Base-by-base conservation (phyloP, 2,329 filamentous ascomycete genomes). In the Colletotrichum incanum region DNA sequence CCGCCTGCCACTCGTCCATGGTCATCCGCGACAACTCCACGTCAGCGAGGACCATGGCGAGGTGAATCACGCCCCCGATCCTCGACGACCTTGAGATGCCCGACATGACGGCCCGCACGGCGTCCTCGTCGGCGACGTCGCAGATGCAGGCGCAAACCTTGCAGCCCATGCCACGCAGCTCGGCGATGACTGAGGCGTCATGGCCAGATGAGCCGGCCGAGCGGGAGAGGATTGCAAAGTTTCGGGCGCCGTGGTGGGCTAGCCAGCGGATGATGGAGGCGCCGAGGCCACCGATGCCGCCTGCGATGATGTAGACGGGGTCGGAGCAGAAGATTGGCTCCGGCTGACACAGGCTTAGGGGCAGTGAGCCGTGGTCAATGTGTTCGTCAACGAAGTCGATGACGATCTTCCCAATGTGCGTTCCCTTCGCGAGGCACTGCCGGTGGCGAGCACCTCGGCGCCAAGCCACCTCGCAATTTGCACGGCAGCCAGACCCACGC, bases 321-420 rank as follows among this genome's bases (percentile, higher is more conserved):
- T 61, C 41, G 39, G 39, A 11, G n/a, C 39, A 12, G 16, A 47
- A 61, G 39, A 47, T 18, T 14, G 55, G 55, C 28, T n/a, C 39
- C 23, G 50, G 50, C 12, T 16, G 23, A 14, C 31, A 26, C 7
- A 7, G 43, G 43, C 6, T 20, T 11, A 37, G 34, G 20, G 20
- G 6, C 4, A 47, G 45, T 9, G 8, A 47, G 45, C 12, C 9
- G 2, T 9, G 45, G 20, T 47, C 8, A 18, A 47, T 23, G 20
- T 34, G 23, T 6, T 58, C 37, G 20, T 50, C 39, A n/a, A 28
- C 72, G 69, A 78, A 71, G 47, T 67, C 74, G 70, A 80, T 39
- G 11, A 83, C 77, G n/a, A 84, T 80, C 56, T 85, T 85, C 0
- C 83, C 84, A 49, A 83, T 79, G 65, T 84, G 82, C 43, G 73